These are phyloP conservation scores for Dentipellis fragilis DNA, from an alignment of 768 basidiomycete species.

Conservation along the genomic window DNA sequence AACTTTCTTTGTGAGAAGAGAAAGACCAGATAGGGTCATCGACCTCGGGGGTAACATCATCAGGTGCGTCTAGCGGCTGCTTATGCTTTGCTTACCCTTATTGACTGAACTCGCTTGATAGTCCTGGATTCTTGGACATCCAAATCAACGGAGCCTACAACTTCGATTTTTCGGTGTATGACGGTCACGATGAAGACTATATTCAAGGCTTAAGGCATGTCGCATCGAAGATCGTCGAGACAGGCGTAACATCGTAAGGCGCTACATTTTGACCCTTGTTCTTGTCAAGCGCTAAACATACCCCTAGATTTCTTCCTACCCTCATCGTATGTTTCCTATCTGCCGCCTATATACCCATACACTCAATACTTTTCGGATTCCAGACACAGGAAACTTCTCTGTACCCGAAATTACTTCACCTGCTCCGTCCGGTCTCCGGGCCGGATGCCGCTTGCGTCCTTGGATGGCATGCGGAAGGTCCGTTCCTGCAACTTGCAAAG, in stretches of 20 bases:
- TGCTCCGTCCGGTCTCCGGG: constrained; percentile 60
- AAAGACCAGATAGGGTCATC: constrained; percentile 52
- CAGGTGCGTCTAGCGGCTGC: constrained; percentile 42
- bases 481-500: constrained; percentile 75
- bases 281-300: neutral
- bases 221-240: constrained; percentile 71
- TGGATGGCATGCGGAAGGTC: constrained; percentile 89
- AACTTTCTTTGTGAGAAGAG: constrained; percentile 54
- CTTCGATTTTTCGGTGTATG: constrained; percentile 80
- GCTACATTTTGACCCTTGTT: constrained; percentile 10
- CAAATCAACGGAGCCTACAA: constrained; percentile 89
- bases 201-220: constrained; percentile 55
- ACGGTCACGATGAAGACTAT: constrained; percentile 61
- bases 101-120: too few species aligned
- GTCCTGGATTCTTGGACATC: constrained; percentile 79
- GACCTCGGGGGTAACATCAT: constrained; percentile 73
- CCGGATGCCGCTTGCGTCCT: constrained; percentile 60
- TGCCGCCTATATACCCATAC: neutral
- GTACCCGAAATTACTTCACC: constrained; percentile 58
- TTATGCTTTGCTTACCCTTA: too few species aligned
- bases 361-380: neutral
- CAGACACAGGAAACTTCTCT: constrained; percentile 73
- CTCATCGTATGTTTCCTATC: constrained; percentile 49
- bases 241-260: constrained; percentile 82
- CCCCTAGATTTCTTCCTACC: constrained; percentile 19